Evolutionary conservation across 2,329 filamentous ascomycete genomes (phyloP).

Genomic region (Lomentospora prolificans): DNA sequence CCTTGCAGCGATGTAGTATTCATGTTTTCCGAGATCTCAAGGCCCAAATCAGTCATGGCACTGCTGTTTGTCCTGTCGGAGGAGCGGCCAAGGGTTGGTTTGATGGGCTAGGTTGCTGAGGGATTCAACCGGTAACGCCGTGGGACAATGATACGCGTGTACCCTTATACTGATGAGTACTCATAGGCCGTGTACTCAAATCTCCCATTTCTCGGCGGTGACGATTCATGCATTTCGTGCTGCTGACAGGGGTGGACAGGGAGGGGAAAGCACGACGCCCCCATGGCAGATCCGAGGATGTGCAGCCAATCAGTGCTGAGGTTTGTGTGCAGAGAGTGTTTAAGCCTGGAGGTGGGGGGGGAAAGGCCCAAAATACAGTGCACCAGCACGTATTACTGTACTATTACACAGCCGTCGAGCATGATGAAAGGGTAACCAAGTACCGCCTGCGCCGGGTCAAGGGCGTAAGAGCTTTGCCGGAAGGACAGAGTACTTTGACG

Average conservation of each 20-base stretch:
- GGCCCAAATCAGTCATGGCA: background rate
- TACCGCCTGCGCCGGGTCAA: no score
- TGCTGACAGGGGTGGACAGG: background rate
- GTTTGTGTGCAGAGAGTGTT: background rate
- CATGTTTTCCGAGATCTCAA: background rate
- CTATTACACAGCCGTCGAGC: background rate
- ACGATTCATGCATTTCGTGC: background rate
- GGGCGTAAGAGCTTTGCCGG: no score
- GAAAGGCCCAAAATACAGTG: background rate
- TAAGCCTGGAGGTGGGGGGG: background rate
- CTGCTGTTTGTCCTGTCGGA: background rate
- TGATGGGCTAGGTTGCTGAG: background rate
- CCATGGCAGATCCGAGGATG: constrained; percentile 4
- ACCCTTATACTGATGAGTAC: background rate
- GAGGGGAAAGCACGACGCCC: constrained; percentile 3
- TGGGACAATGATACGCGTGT: background rate
- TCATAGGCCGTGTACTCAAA: background rate
- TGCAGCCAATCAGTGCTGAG: background rate
- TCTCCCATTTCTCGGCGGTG: background rate
- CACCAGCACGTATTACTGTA: background rate
- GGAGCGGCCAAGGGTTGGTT: background rate
- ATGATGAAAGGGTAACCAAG: background rate
- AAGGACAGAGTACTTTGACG: no score
- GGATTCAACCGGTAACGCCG: background rate
- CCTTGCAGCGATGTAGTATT: background rate